Conservation (phyloP, 2,329 filamentous ascomycete genomes). For the Berkeleyomyces rouxiae region DNA sequence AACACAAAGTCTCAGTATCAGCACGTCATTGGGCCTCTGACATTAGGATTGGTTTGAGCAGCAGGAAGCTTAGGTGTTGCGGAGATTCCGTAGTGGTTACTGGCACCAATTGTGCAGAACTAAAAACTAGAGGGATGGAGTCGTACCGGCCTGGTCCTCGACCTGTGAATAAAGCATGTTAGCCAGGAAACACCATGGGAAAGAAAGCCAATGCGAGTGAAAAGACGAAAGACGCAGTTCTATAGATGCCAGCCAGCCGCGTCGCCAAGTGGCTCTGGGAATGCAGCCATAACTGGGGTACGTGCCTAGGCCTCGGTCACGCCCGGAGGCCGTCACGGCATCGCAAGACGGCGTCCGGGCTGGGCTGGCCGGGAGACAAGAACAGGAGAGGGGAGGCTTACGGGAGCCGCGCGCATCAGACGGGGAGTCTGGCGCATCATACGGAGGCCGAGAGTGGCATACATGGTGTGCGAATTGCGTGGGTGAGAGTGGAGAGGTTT, state of each 20-base stretch:
- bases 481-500: conserved; percentile 1
- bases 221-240: neutral
- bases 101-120: neutral
- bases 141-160: conserved; percentile 52
- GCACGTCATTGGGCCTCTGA: neutral
- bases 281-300: conserved; percentile 2
- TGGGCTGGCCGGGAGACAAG: neutral
- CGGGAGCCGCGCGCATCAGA: conserved; percentile 56
- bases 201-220: neutral
- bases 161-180: conserved; percentile 29
- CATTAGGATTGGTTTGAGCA: neutral
- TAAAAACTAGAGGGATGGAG: neutral
- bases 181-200: conserved; percentile 13
- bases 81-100: neutral
- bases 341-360: neutral
- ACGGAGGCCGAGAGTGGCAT: conserved; percentile 46
- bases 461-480: conserved; percentile 33
- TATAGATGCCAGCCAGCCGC: neutral
- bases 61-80: neutral
- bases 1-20: neutral
- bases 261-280: neutral
- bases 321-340: neutral
- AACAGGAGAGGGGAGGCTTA: conserved; percentile 30
- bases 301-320: conserved; percentile 8
- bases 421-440: conserved; percentile 50